phyloP scores from a whole-genome alignment of 495 filamentous ascomycete species.

The Annulohypoxylon bovei region DNA sequence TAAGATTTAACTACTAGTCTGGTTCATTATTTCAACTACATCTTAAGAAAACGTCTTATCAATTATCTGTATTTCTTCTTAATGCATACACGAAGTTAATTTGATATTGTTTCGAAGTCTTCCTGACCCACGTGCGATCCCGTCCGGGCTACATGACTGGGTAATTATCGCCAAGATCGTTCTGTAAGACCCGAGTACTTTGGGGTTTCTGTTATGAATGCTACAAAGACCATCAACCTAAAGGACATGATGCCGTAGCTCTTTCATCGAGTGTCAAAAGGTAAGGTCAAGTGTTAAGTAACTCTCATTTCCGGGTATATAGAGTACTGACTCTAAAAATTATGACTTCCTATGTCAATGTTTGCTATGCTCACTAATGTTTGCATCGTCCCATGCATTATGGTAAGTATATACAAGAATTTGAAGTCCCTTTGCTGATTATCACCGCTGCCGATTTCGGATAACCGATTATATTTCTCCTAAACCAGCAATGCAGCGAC shows the following conservation, averaged over 20 bases:
- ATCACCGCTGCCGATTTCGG: background rate
- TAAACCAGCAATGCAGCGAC: slow-evolving; percentile 35
- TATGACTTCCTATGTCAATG: background rate
- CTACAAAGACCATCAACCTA: no score
- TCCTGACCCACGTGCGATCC: no score
- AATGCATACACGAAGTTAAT: background rate
- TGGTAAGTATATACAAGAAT: slow-evolving; percentile 20
- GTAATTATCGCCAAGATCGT: background rate
- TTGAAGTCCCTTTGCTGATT: background rate
- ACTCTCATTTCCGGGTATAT: slow-evolving; percentile 30
- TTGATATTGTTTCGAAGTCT: background rate
- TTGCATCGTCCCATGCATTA: background rate
- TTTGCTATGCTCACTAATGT: background rate
- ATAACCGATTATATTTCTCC: background rate
- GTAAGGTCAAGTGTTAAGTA: background rate
- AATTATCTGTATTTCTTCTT: background rate
- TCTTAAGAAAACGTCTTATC: background rate
- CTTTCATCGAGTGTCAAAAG: background rate
- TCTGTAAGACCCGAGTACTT: no score
- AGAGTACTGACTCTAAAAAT: background rate
- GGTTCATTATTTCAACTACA: slow-evolving; percentile 4
- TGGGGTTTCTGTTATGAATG: no score
- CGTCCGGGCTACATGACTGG: no score
- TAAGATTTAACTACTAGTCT: no score
- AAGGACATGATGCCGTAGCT: background rate